Base-by-base conservation (phyloP, 257 asterid species). In the Osmanthus fragrans region DNA sequence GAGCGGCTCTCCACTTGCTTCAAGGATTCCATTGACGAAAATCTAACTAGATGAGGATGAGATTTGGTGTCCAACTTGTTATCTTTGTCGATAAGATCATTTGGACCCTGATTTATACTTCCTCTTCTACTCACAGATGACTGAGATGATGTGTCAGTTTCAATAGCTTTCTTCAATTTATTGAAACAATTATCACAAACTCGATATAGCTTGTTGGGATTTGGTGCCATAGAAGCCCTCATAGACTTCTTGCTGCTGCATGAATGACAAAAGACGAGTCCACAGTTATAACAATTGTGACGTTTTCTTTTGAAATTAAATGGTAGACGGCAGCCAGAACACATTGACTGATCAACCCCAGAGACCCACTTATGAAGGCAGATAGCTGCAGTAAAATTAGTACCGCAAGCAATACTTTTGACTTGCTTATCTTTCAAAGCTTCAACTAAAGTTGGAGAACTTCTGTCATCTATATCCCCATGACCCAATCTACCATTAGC, bases 331-430 rank as follows among this genome's bases (percentile, higher is more conserved):
- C 98, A 94, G 58, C 97, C 98, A 70, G 98, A 94, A 81, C 98
- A 94, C 94, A 92, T 87, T 64, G 98, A 94, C 82, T 94, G 98
- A 86, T 94, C 98, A 66, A 92, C 87, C 77, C 98, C 97, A 23
- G 98, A 94, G 64, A 92, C 92, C 96, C 97, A 92, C 83, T 94
- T 94, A 82, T 94, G 98, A 81, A 94, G 92, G 87, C 98, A 94
- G 81, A 92, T 90, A 74, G 92, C 91, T 70, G 92, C 95, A 33
- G 95, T 92, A 81, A 94, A 92, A 81, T 89, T 92, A 75, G 95
- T 82, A 72, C 98, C 98, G 82, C 98, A 94, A 84, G 96, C 90
- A 83, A 94, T 86, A 82, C 97, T 92, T 83, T 94, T 94, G 71
- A 94, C 98, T 86, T 94, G 98, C 89, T 90, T 94, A 81, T 94